Evolutionary conservation across 495 filamentous ascomycete genomes (phyloP).

Genomic region (Peziza echinospora): DNA sequence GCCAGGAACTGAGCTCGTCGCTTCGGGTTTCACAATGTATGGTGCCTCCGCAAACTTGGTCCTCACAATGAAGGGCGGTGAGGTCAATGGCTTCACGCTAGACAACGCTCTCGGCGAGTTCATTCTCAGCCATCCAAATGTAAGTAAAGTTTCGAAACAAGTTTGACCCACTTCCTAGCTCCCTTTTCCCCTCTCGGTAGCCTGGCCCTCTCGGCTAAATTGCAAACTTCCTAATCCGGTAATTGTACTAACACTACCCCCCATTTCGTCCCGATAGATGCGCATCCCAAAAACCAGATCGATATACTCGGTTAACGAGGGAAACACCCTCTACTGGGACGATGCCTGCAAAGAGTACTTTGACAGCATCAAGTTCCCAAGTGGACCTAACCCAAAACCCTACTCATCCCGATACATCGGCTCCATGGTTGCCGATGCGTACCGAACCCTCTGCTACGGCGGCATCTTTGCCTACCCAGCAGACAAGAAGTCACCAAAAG

Average conservation of each 20-base stretch:
- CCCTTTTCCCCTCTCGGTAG: too few relatives aligned
- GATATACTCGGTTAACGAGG: constrained; percentile 98
- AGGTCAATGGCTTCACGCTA: constrained; percentile 90
- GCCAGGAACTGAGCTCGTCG: constrained; percentile 77
- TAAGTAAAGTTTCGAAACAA: constrained; percentile 1
- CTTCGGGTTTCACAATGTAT: constrained; percentile 97
- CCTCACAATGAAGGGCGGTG: constrained; percentile 84
- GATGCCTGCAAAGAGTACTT: constrained; percentile 74
- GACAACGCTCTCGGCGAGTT: constrained; percentile 94
- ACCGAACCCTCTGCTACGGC: constrained; percentile 83
- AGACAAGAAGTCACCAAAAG: constrained; percentile 95
- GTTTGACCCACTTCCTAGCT: neutral
- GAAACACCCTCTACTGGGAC: constrained; percentile 91
- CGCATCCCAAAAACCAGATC: constrained; percentile 50
- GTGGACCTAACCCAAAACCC: constrained; percentile 53
- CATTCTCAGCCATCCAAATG: constrained; percentile 83
- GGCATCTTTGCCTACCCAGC: constrained; percentile 95
- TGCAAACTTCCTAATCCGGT: too few relatives aligned
- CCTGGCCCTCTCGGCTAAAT: too few relatives aligned
- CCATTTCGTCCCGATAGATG: constrained; percentile 30
- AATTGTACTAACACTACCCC: too few relatives aligned
- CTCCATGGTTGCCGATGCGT: constrained; percentile 95
- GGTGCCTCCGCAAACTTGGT: constrained; percentile 90
- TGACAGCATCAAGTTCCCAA: constrained; percentile 59
- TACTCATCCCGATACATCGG: constrained; percentile 93